phyloP scores from a whole-genome alignment of 2,329 filamentous ascomycete species.

The Hansfordia pulvinata region DNA sequence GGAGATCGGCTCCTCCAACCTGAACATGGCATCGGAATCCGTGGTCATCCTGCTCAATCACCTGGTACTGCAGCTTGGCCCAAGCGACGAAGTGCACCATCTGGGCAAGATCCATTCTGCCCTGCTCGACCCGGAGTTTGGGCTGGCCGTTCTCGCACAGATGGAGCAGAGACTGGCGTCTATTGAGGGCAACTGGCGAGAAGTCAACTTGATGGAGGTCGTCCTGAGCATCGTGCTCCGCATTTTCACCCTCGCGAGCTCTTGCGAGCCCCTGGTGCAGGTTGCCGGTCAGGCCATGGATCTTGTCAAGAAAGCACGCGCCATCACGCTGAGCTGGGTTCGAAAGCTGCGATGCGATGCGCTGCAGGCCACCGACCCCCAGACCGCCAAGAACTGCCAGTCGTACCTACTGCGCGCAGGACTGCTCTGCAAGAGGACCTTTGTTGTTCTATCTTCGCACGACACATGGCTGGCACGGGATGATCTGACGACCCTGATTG shows the following conservation, averaged over 20 bases:
- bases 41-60: conserved; percentile 34
- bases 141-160: conserved; percentile 22
- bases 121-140: conserved; percentile 36
- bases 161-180: conserved; percentile 6
- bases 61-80: conserved; percentile 41
- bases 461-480: no score
- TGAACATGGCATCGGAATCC: conserved; percentile 46
- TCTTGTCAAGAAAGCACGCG: conserved; percentile 26
- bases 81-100: conserved; percentile 14
- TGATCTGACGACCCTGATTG: conserved; percentile 10
- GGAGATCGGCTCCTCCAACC: conserved; percentile 34
- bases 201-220: conserved; percentile 42
- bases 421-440: conserved; percentile 35
- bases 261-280: conserved; percentile 2
- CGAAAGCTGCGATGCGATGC: conserved; percentile 29
- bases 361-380: conserved; percentile 19
- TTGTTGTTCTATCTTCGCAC: conserved; percentile 8
- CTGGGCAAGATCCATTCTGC: conserved; percentile 30
- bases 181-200: conserved; percentile 36
- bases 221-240: conserved; percentile 37
- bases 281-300: conserved; percentile 6
- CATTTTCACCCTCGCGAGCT: conserved; percentile 10
- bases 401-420: conserved; percentile 37
- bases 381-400: conserved; percentile 22
- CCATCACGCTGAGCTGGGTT: conserved; percentile 35